Evolutionary conservation across 164 flowering plant species (phyloP), one percentile per base, ranked within the genome.

Genomic region (Chimonanthus salicifolius): DNA sequence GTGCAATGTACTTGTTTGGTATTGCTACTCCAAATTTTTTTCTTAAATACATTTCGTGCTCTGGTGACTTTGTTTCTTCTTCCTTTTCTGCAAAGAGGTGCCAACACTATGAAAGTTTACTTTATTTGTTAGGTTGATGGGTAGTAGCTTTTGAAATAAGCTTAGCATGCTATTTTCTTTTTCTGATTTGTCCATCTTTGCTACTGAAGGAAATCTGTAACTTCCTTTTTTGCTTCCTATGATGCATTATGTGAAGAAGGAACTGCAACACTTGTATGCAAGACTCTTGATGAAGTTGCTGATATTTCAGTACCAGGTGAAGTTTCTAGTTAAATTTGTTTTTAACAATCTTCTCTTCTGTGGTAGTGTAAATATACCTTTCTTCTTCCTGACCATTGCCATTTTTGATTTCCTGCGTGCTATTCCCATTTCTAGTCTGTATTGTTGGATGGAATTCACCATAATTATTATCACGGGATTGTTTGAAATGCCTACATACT

Each of bases 201-300:
- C 65, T 62, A 7, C 45, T 78, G 73, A 76, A 95, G 99, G 90
- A 95, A 92, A 78, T 92, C 98, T 15, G 99, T 84, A 49, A 81
- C 91, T 49, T 89, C 98, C 50, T 90, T 95, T 80, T 95, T 95
- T 84, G 96, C 97, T 76, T 89, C 90, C 33, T 95, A 75, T 85
- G 99, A 95, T 85, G 97, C 94, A 64, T 88, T 93, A 9, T 89
- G 94, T 76, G 99, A 95, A 81, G 97, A 93, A 85, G 99, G 99
- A 78, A 92, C 90, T 47, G 94, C 99, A 64, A 86, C 96, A 48
- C 21, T 94, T 78, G 97, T 95, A 67, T 90, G 98, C 58, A 83
- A 75, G 80, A 94, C 98, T 70, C 93, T 95, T 51, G 89, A 95
- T 86, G 94, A 92, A 82, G 88, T 95, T 82, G 96, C 97, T 11